phyloP scores from a whole-genome alignment of 108 stramenopile genomes.

The Fistulifera pelliculosa region DNA sequence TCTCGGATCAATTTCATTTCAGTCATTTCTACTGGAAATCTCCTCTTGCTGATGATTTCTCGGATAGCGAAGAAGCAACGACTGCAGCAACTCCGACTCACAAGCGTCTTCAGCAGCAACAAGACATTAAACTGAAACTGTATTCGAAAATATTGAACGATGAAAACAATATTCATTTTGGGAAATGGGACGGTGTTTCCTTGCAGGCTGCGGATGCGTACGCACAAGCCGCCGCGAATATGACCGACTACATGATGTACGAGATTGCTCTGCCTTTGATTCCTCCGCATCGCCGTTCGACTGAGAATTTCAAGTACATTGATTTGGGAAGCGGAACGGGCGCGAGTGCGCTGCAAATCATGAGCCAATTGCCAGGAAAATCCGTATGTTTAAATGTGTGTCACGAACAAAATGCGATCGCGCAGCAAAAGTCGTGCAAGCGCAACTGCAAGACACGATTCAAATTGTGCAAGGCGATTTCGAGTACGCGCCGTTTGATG shows the following conservation, averaged over 20 bases:
- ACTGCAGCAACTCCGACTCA: background rate
- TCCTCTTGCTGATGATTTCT: background rate
- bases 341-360: conserved; percentile 20
- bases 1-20: conserved; percentile 17
- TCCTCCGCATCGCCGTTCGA: conserved; percentile 6
- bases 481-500: conserved; percentile 9
- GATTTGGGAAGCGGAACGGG: conserved; percentile 31
- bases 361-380: background rate
- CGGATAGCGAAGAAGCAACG: background rate
- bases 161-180: conserved; percentile 28
- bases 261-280: conserved; percentile 9
- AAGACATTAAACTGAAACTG: conserved; percentile 27
- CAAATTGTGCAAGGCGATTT: conserved; percentile 20
- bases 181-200: conserved; percentile 32
- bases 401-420: conserved; percentile 20
- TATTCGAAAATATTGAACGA: conserved; percentile 14
- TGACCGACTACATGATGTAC: conserved; percentile 33
- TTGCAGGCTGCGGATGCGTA: conserved; percentile 21
- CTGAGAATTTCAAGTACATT: conserved; percentile 12
- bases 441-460: conserved; percentile 11
- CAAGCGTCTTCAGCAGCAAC: conserved; percentile 6
- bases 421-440: conserved; percentile 7
- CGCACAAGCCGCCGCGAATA: conserved; percentile 24
- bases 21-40: conserved; percentile 7
- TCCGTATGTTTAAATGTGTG: conserved; percentile 27